Percentiles rank a stretch among this genome's conserved stretches.
Evolutionary conservation across 116 monocot genomes (phyloP).

Genomic region (Iris pallida): DNA sequence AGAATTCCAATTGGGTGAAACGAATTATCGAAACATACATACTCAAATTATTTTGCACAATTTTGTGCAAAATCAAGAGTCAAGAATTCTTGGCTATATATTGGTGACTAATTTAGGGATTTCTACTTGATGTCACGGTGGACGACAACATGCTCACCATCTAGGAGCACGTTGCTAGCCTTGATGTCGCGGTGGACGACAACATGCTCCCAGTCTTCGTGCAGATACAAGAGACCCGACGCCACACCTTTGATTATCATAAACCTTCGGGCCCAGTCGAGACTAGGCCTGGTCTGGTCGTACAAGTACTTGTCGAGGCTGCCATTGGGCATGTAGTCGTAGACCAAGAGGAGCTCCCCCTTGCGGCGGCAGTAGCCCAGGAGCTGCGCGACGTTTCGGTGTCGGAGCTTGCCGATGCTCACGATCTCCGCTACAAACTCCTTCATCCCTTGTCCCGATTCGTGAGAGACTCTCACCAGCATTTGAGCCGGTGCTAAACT

Average conservation of each 20-base stretch:
- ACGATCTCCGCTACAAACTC: slow-evolving; percentile 8
- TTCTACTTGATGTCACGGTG: too few relatives aligned
- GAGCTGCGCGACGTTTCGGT: slow-evolving; percentile 7
- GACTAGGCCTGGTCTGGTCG: background rate
- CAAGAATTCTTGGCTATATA: too few relatives aligned
- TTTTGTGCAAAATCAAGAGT: too few relatives aligned
- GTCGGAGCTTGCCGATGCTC: slow-evolving; percentile 9
- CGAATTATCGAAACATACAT: too few relatives aligned
- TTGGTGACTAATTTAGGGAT: too few relatives aligned
- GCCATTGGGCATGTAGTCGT: slow-evolving; percentile 27
- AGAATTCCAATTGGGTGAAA: too few relatives aligned
- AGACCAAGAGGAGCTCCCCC: slow-evolving; percentile 8
- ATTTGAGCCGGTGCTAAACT: too few relatives aligned
- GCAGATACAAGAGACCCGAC: slow-evolving; percentile 23
- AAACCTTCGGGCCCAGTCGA: slow-evolving; percentile 9
- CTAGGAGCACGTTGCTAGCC: slow-evolving; percentile 10
- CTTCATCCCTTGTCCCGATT: slow-evolving; percentile 9
- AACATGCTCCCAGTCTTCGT: slow-evolving; percentile 31
- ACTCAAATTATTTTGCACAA: too few relatives aligned
- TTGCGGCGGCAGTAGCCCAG: background rate
- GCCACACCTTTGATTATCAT: slow-evolving; percentile 22
- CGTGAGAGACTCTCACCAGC: slow-evolving; percentile 8
- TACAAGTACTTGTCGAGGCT: slow-evolving; percentile 17
- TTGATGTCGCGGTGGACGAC: slow-evolving; percentile 23
- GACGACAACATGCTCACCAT: too few relatives aligned